A percentile compares a stretch with the other conserved stretches of the same genome.
Conservation (phyloP, 225 moss, liverwort and hornwort genomes). For the Physcomitrium patens region DNA sequence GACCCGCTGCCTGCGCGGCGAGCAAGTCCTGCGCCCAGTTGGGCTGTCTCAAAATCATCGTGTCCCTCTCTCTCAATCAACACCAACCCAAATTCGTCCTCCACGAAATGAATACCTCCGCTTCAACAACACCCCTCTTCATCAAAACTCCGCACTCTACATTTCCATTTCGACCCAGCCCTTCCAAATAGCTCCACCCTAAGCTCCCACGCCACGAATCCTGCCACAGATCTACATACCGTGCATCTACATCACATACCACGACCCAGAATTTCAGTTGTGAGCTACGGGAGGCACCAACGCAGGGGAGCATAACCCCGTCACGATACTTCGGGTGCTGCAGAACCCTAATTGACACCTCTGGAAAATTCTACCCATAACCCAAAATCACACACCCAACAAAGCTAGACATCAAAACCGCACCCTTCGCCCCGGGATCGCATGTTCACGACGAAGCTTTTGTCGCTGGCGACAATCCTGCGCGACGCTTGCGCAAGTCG, state of each 20-base stretch:
- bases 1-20: constrained; percentile 19
- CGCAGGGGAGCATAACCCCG: too few species aligned
- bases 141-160: not conserved
- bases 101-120: not conserved
- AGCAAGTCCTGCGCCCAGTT: constrained; percentile 57
- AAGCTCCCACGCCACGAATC: not conserved
- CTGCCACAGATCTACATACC: not conserved
- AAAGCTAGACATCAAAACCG: too few species aligned
- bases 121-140: constrained; percentile 3
- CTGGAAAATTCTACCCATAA: too few species aligned
- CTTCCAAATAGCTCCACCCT: not conserved
- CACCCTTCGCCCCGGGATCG: too few species aligned
- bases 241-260: not conserved
- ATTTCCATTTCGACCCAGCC: not conserved
- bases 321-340: too few species aligned
- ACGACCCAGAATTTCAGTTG: not conserved
- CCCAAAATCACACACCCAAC: too few species aligned
- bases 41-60: constrained; percentile 55
- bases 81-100: constrained; percentile 6
- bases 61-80: constrained; percentile 11
- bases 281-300: not conserved
- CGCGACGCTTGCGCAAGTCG: too few species aligned
- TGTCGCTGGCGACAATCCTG: too few species aligned
- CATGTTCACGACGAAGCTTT: too few species aligned
- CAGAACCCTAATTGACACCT: too few species aligned